Evolutionary conservation across 2,329 filamentous ascomycete species (phyloP).

Genomic region (Fonsecaea multimorphosa): DNA sequence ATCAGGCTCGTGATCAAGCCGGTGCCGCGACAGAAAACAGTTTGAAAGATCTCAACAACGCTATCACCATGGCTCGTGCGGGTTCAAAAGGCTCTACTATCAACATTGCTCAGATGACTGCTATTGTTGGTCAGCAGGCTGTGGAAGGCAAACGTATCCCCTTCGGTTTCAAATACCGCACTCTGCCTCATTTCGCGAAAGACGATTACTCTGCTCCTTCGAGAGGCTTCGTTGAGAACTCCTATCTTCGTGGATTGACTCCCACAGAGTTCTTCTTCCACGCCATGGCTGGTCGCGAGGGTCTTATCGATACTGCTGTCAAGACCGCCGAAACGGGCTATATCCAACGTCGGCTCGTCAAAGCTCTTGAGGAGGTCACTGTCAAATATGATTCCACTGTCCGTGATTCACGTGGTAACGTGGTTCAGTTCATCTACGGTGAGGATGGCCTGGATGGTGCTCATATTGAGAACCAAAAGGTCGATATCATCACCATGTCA

Average conservation of each 20-base stretch:
- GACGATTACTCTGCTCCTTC: constrained; percentile 98
- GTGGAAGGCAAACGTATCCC: constrained; percentile 99
- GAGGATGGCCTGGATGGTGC: constrained; percentile 95
- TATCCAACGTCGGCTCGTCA: constrained; percentile 97
- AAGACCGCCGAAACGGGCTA: constrained; percentile 99
- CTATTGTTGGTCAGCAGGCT: constrained; percentile 95
- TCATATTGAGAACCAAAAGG: constrained; percentile 88
- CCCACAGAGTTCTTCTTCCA: constrained; percentile 99
- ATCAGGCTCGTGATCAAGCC: constrained; percentile 94
- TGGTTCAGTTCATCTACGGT: constrained; percentile 96
- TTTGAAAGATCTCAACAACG: constrained; percentile 95
- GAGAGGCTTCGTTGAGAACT: constrained; percentile 98
- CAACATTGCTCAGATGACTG: constrained; percentile 99
- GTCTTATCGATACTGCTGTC: constrained; percentile 98
- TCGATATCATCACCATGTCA: constrained; percentile 84
- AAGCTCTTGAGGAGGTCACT: constrained; percentile 96
- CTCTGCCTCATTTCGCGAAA: constrained; percentile 96
- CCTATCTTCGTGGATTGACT: constrained; percentile 92
- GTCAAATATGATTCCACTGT: constrained; percentile 98
- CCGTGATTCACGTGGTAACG: constrained; percentile 92
- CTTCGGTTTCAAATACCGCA: constrained; percentile 98
- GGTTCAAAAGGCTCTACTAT: constrained; percentile 99
- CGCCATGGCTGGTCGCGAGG: constrained; percentile 99
- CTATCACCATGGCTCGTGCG: constrained; percentile 92
- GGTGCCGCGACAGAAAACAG: constrained; percentile 90